Base-by-base conservation (phyloP, 495 filamentous ascomycete genomes). In the Delitschia confertaspora region DNA sequence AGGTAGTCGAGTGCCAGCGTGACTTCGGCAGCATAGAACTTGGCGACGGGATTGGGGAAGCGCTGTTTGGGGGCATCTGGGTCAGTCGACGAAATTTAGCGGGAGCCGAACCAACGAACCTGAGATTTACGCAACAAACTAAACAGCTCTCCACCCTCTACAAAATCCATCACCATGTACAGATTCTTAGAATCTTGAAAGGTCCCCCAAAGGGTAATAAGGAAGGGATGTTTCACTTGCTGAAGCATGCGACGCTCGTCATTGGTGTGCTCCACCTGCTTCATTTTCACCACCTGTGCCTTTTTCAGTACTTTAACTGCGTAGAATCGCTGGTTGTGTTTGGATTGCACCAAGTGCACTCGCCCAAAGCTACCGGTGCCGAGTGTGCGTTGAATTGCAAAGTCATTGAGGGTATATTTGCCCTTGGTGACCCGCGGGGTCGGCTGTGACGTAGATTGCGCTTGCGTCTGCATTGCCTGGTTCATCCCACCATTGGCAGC, bases 131-230 rank as follows among this genome's bases (percentile, higher is more conserved):
- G 77, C 42, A 98, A 69, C 53, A 96, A 61, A 57, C 88, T 95
- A 64, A 98, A 98, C 37, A 98, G 70, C 69, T 98, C 93, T 43
- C 91, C 91, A 53, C 91, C 91, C 64, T 98, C 93, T n/a, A 98
- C 85, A 68, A 98, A 98, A 58, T 96, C 91, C 91, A 98, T 96
- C 52, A 98, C 91, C 91, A 98, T 96, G 71, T 98, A 98, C 16
- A 98, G 68, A 60, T 98, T 96, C 61, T 79, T 82, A 14, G 83
- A 73, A 53, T 96, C 93, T 62, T 96, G 88, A 63, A 95, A 98
- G 13, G 91, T 98, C 24, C 93, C 93, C 93, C 93, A 96, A 33
- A 98, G 65, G 2, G 93, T 96, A 57, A 98, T 88, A 34, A 98
- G 70, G 67, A 98, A 98, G 1, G 91, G 88, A 68, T 98, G 88